Evolutionary conservation across 163 green algal genomes (phyloP).

Genomic region (Coccomyxa subellipsoidea): DNA sequence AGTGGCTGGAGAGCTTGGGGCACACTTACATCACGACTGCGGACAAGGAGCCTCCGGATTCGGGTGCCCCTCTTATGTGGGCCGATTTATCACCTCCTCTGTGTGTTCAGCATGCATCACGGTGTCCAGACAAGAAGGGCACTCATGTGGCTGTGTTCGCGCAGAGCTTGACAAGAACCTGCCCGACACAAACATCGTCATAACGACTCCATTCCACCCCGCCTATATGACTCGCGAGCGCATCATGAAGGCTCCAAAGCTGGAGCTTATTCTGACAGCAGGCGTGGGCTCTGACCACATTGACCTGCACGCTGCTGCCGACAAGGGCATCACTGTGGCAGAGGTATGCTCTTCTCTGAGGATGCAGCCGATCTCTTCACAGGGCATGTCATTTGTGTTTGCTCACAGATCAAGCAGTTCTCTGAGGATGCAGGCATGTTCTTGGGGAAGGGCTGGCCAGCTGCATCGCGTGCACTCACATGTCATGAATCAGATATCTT

Average conservation of each 20-base stretch:
- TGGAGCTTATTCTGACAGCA: slow-evolving; percentile 32
- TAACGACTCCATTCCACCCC: slow-evolving; percentile 32
- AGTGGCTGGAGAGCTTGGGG: slow-evolving; percentile 26
- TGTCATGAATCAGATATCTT: too few species aligned
- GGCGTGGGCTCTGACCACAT: slow-evolving; percentile 35
- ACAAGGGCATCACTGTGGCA: slow-evolving; percentile 32
- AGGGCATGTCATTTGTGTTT: background rate
- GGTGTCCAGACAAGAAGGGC: too few species aligned
- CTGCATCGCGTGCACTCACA: too few species aligned
- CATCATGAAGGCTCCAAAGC: slow-evolving; percentile 19
- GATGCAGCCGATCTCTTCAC: too few species aligned
- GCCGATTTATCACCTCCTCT: background rate
- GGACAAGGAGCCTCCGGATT: slow-evolving; percentile 26
- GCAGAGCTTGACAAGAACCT: slow-evolving; percentile 20
- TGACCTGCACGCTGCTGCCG: slow-evolving; percentile 27
- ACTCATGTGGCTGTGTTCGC: background rate
- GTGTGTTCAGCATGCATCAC: too few species aligned
- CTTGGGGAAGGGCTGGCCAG: background rate
- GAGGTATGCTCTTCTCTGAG: too few species aligned
- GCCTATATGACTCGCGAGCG: slow-evolving; percentile 16
- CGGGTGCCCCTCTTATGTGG: background rate
- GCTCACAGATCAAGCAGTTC: background rate
- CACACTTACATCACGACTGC: slow-evolving; percentile 28
- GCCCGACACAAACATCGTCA: slow-evolving; percentile 19
- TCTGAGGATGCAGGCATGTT: background rate